Conservation (phyloP, 2,329 filamentous ascomycete species). For the Gnomoniopsis sp. region DNA sequence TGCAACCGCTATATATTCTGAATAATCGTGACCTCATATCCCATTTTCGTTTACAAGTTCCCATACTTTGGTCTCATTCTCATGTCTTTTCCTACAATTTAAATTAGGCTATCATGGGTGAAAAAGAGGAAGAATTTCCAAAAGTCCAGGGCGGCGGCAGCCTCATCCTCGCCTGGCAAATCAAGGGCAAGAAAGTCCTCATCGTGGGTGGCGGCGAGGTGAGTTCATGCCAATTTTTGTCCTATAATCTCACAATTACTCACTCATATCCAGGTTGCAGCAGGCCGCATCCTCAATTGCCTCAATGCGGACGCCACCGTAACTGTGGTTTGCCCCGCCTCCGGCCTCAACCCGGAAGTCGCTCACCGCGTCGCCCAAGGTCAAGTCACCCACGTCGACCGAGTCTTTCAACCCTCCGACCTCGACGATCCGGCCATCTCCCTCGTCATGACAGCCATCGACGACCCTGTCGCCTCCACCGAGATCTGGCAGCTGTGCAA, state of each 20-base stretch:
- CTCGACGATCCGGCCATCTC: slow-evolving; percentile 77
- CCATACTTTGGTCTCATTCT: background rate
- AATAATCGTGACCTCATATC: background rate
- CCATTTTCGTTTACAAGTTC: background rate
- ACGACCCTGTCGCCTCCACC: slow-evolving; percentile 88
- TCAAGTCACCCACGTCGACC: slow-evolving; percentile 77
- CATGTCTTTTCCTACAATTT: background rate
- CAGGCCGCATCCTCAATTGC: slow-evolving; percentile 87
- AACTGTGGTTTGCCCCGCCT: slow-evolving; percentile 75
- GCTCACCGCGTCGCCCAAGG: slow-evolving; percentile 71
- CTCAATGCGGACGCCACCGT: slow-evolving; percentile 93
- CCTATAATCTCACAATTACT: background rate
- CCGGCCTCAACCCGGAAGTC: slow-evolving; percentile 85
- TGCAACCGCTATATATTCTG: background rate
- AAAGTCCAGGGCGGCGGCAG: slow-evolving; percentile 87
- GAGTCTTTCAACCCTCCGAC: slow-evolving; percentile 81
- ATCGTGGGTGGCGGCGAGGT: slow-evolving; percentile 95
- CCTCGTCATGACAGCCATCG: slow-evolving; percentile 91
- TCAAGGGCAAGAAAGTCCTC: slow-evolving; percentile 82
- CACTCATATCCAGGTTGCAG: slow-evolving; percentile 68
- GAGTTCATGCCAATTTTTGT: slow-evolving; percentile 22
- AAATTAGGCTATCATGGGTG: background rate
- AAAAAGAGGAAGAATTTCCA: slow-evolving; percentile 54
- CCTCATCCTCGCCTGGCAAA: slow-evolving; percentile 93
- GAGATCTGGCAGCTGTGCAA: slow-evolving; percentile 94